Percentiles rank a stretch among this genome's conserved stretches.
Conservation (phyloP, 2,329 filamentous ascomycete genomes). For the Fusarium nurragi region DNA sequence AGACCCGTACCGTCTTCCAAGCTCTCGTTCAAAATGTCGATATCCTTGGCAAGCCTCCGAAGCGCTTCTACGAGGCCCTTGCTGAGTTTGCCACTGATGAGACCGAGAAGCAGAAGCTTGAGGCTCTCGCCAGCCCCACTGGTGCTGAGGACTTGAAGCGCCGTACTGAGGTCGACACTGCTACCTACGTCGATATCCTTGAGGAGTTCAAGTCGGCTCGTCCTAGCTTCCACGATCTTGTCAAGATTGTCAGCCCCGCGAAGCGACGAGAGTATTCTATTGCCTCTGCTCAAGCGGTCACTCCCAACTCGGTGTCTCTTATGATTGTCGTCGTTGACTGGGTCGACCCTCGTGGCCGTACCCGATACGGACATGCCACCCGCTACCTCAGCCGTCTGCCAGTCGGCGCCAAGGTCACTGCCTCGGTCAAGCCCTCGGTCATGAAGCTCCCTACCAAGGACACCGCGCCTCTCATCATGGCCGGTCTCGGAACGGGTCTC, state of each 20-base stretch:
- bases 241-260: constrained; percentile 86
- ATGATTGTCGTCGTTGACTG: constrained; percentile 98
- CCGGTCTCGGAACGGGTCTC: constrained; percentile 95
- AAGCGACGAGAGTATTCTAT: constrained; percentile 99
- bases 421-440: constrained; percentile 95
- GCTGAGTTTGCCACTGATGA: constrained; percentile 87
- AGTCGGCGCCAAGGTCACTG: constrained; percentile 82
- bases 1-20: constrained; percentile 93
- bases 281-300: constrained; percentile 94
- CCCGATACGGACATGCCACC: constrained; percentile 92
- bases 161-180: constrained; percentile 87
- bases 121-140: constrained; percentile 78
- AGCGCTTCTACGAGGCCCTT: constrained; percentile 95
- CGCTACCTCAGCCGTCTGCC: constrained; percentile 83
- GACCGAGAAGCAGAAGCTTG: constrained; percentile 81
- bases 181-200: constrained; percentile 91
- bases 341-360: constrained; percentile 87
- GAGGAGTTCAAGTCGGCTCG: constrained; percentile 90
- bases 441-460: constrained; percentile 96
- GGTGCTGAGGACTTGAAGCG: constrained; percentile 92
- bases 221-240: constrained; percentile 87
- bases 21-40: constrained; percentile 91
- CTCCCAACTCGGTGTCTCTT: constrained; percentile 86
- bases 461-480: constrained; percentile 97
- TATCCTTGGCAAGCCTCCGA: constrained; percentile 95